These are phyloP conservation scores for Amniculicola lignicola DNA, from an alignment of 495 filamentous ascomycete species.

Conservation along the genomic window DNA sequence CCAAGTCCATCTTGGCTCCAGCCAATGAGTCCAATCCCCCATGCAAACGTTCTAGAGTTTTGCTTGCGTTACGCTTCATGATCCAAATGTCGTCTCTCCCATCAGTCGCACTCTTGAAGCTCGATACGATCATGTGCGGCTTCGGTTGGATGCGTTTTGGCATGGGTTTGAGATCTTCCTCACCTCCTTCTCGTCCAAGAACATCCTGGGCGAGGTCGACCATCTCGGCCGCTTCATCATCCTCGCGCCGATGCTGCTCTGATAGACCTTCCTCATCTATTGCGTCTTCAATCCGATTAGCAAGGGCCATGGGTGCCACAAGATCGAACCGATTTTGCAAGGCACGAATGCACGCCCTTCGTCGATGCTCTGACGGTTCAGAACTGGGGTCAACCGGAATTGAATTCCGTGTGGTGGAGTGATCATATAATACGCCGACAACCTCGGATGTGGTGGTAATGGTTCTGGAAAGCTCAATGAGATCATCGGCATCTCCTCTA, in stretches of 20 bases:
- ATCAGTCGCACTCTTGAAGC: slow-evolving; percentile 26
- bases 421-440: slow-evolving; percentile 46
- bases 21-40: slow-evolving; percentile 55
- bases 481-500: slow-evolving; percentile 89
- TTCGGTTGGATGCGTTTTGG: slow-evolving; percentile 30
- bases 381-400: slow-evolving; percentile 13
- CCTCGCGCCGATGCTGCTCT: slow-evolving; percentile 71
- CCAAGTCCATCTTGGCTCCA: slow-evolving; percentile 57
- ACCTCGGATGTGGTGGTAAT: slow-evolving; percentile 75
- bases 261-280: slow-evolving; percentile 93
- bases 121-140: slow-evolving; percentile 19
- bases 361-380: slow-evolving; percentile 34
- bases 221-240: slow-evolving; percentile 63
- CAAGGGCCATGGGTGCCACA: slow-evolving; percentile 63
- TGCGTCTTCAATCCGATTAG: slow-evolving; percentile 64
- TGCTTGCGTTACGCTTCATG: slow-evolving; percentile 73
- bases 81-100: slow-evolving; percentile 70
- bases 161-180: slow-evolving; percentile 42
- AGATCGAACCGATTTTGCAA: slow-evolving; percentile 65
- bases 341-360: slow-evolving; percentile 42
- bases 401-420: slow-evolving; percentile 27
- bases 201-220: slow-evolving; percentile 67
- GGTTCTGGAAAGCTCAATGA: slow-evolving; percentile 76
- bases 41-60: slow-evolving; percentile 63
- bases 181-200: slow-evolving; percentile 55